Conservation (phyloP, 768 basidiomycete genomes). For the Astraeus odoratus region DNA sequence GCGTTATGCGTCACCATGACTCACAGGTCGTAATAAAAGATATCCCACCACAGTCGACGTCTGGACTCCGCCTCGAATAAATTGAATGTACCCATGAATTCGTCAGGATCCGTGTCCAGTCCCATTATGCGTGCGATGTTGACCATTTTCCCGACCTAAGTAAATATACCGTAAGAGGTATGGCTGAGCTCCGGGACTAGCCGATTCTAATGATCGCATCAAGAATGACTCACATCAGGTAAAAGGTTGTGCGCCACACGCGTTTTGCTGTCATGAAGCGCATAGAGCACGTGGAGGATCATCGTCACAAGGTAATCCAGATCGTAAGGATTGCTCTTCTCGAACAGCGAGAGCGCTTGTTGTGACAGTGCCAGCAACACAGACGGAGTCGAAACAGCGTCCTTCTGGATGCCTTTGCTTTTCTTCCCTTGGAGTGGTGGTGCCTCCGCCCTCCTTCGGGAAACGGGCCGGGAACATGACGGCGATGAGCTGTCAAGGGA, state of each 20-base stretch:
- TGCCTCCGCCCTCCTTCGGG: slow-evolving; percentile 18
- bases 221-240: slow-evolving; percentile 19
- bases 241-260: slow-evolving; percentile 31
- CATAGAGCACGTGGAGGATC: slow-evolving; percentile 48
- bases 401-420: slow-evolving; percentile 25
- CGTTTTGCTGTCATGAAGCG: slow-evolving; percentile 45
- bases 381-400: slow-evolving; percentile 25
- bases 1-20: too few relatives aligned
- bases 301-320: slow-evolving; percentile 55
- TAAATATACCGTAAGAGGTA: slow-evolving; percentile 7
- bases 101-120: slow-evolving; percentile 52
- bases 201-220: slow-evolving; percentile 20
- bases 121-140: slow-evolving; percentile 60
- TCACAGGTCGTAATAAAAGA: slow-evolving; percentile 71
- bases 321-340: slow-evolving; percentile 38
- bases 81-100: slow-evolving; percentile 38
- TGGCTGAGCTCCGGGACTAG: slow-evolving; percentile 18
- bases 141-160: slow-evolving; percentile 62
- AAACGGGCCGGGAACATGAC: slow-evolving; percentile 11
- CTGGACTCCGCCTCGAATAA: slow-evolving; percentile 48
- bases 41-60: slow-evolving; percentile 70
- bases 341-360: slow-evolving; percentile 39
- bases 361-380: slow-evolving; percentile 42
- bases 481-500: slow-evolving; percentile 18
- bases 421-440: slow-evolving; percentile 13